phyloP scores from a whole-genome alignment of 371 early-diverging fungal genomes.

The Apophysomyces trapeziformis region DNA sequence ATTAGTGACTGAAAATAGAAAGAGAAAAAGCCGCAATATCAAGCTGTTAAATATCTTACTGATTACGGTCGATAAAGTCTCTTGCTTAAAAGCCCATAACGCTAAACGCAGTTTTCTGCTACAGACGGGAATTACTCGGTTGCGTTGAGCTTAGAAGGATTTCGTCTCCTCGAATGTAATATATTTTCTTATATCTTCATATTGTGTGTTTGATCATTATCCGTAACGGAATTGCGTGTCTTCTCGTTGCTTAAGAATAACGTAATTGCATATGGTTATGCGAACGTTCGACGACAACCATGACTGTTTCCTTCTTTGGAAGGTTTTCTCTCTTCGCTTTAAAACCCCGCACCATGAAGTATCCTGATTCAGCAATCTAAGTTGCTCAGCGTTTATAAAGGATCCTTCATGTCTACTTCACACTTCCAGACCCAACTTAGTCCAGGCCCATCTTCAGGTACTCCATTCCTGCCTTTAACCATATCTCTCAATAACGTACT shows the following conservation, averaged over 20 bases:
- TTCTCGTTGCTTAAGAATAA: too few relatives aligned
- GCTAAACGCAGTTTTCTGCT: not conserved
- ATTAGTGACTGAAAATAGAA: too few relatives aligned
- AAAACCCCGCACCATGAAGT: not conserved
- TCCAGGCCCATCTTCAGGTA: constrained; percentile 5
- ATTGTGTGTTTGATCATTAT: too few relatives aligned
- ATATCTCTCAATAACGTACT: not conserved
- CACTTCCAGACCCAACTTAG: not conserved
- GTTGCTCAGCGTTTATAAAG: not conserved
- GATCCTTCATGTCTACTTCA: not conserved
- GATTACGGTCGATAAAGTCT: not conserved
- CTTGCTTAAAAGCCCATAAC: not conserved
- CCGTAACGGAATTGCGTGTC: too few relatives aligned
- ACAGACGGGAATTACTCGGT: not conserved
- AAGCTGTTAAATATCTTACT: not conserved
- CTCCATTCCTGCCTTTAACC: not conserved
- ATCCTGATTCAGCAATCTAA: not conserved
- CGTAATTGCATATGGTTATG: too few relatives aligned
- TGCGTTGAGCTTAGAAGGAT: not conserved
- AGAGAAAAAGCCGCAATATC: not conserved
- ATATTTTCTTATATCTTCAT: too few relatives aligned
- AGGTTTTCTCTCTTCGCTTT: not conserved
- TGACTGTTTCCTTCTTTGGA: too few relatives aligned
- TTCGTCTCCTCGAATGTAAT: not conserved
- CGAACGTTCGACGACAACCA: too few relatives aligned